phyloP scores from a whole-genome alignment of 2,329 filamentous ascomycete species.

The Sporothrix protearum region DNA sequence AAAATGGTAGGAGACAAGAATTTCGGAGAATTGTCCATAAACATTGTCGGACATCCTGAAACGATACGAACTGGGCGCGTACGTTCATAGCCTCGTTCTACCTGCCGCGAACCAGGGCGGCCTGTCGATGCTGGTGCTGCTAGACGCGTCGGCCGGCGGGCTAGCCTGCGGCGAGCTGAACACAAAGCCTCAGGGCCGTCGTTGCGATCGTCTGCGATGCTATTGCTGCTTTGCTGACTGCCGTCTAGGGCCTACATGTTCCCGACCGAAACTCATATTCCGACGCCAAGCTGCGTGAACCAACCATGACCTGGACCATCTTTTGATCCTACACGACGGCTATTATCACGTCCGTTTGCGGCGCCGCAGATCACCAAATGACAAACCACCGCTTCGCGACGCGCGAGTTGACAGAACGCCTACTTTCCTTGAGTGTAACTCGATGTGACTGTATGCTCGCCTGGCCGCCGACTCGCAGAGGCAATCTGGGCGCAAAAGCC shows the following conservation, averaged over 20 bases:
- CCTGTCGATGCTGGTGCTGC: neutral
- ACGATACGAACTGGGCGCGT: neutral
- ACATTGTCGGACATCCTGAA: too few relatives aligned
- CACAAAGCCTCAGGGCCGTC: neutral
- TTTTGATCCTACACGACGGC: neutral
- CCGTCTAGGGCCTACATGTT: neutral
- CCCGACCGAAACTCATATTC: neutral
- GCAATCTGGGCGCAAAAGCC: too few relatives aligned
- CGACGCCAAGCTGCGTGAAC: neutral
- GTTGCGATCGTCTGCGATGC: neutral
- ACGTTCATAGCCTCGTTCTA: neutral
- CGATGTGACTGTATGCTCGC: too few relatives aligned
- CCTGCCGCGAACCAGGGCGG: neutral
- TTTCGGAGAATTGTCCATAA: too few relatives aligned
- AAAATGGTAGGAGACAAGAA: too few relatives aligned
- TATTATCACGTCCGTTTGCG: neutral
- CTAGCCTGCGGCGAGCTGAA: neutral
- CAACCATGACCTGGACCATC: neutral
- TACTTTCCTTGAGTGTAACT: too few relatives aligned
- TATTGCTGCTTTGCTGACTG: neutral
- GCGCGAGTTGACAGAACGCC: too few relatives aligned
- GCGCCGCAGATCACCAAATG: neutral
- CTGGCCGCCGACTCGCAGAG: too few relatives aligned
- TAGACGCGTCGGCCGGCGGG: neutral
- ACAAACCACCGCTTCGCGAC: too few relatives aligned